These are phyloP conservation scores for Paecilomyces niveus DNA, from an alignment of 2,329 filamentous ascomycete species.

Conservation along the genomic window DNA sequence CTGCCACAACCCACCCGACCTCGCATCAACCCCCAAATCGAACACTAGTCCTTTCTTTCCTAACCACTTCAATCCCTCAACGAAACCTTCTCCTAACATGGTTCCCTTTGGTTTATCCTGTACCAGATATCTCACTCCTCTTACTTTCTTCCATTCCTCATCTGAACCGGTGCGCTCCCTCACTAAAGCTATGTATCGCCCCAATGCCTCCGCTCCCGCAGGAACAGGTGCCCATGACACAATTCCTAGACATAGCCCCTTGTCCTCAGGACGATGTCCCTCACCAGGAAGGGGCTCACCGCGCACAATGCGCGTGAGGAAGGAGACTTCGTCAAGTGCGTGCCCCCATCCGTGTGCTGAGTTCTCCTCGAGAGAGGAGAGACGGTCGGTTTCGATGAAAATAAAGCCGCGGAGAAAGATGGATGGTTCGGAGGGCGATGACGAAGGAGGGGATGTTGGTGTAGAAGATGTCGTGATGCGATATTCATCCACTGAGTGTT, in stretches of 20 bases:
- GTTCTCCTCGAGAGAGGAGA: conserved; percentile 48
- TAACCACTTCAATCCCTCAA: conserved; percentile 59
- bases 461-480: conserved; percentile 35
- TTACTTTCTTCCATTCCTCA: conserved; percentile 57
- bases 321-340: conserved; percentile 66
- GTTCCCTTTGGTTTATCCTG: conserved; percentile 66
- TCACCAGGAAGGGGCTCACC: conserved; percentile 52
- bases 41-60: conserved; percentile 61
- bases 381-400: conserved; percentile 76
- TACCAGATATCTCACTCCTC: conserved; percentile 75
- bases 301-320: conserved; percentile 58
- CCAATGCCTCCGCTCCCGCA: conserved; percentile 53
- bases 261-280: conserved; percentile 49
- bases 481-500: conserved; percentile 62
- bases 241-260: conserved; percentile 57
- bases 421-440: conserved; percentile 16
- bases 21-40: conserved; percentile 77
- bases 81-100: conserved; percentile 57
- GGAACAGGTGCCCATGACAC: conserved; percentile 83
- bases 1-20: conserved; percentile 67
- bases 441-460: conserved; percentile 16
- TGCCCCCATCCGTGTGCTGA: conserved; percentile 52
- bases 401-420: conserved; percentile 61
- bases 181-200: conserved; percentile 58
- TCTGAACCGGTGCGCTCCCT: conserved; percentile 51